Conservation (phyloP, 352 stramenopile genomes). For the Pythium grandisporangium region DNA sequence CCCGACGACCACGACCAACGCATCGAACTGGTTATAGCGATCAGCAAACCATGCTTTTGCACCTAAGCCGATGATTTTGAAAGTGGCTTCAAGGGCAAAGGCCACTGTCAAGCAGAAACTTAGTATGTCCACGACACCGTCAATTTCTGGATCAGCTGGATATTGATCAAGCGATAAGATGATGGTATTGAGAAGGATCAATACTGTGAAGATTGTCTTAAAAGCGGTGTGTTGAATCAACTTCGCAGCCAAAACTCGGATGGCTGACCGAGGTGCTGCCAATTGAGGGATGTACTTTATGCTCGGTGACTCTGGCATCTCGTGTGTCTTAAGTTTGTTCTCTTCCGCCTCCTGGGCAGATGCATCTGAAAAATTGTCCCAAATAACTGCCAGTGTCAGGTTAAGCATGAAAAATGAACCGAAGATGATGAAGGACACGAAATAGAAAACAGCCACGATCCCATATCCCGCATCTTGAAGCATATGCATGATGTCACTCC, state of each 20-base stretch:
- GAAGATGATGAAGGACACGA: slow-evolving; percentile 43
- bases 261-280: no score
- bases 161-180: slow-evolving; percentile 29
- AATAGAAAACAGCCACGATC: slow-evolving; percentile 35
- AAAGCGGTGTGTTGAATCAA: no score
- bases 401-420: slow-evolving; percentile 63
- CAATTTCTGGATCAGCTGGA: slow-evolving; percentile 5
- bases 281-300: no score
- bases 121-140: slow-evolving; percentile 8
- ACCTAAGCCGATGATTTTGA: slow-evolving; percentile 39
- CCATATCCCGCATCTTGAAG: slow-evolving; percentile 10
- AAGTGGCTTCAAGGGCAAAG: slow-evolving; percentile 11
- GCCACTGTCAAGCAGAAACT: slow-evolving; percentile 15
- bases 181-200: slow-evolving; percentile 35
- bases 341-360: neutral
- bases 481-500: no score
- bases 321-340: no score
- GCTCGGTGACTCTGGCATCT: no score
- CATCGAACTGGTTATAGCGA: slow-evolving; percentile 47
- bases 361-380: slow-evolving; percentile 5
- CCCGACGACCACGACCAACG: slow-evolving; percentile 13
- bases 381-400: slow-evolving; percentile 51
- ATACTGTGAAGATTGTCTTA: slow-evolving; percentile 8
- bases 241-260: no score
- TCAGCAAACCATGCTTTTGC: slow-evolving; percentile 10